Evolutionary conservation across 306 rosid genomes (phyloP).

Genomic region (Nissolia schottii): DNA sequence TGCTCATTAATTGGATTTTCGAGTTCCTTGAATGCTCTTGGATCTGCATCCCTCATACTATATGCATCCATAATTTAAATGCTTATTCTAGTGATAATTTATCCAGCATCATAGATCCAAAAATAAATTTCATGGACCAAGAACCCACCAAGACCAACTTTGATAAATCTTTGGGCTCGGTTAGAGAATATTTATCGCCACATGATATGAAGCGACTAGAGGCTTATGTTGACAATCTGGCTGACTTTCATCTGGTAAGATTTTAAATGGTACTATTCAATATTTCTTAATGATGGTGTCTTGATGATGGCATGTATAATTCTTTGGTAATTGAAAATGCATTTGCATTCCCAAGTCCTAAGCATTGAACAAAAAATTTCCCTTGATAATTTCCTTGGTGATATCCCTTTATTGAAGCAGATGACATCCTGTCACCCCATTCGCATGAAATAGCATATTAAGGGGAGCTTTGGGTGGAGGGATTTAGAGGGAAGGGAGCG

Average conservation of each 20-base stretch:
- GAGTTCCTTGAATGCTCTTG: not conserved
- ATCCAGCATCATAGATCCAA: slow-evolving; percentile 84
- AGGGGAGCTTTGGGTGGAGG: not conserved
- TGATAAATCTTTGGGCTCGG: slow-evolving; percentile 49
- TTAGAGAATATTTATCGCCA: slow-evolving; percentile 54
- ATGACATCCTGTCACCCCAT: not conserved
- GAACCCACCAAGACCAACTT: slow-evolving; percentile 29
- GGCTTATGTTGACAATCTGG: slow-evolving; percentile 77
- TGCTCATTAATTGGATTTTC: not conserved
- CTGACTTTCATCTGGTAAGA: slow-evolving; percentile 85
- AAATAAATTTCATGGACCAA: slow-evolving; percentile 60
- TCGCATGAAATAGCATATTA: not conserved
- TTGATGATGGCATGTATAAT: not conserved
- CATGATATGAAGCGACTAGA: slow-evolving; percentile 93
- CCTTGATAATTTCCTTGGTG: not conserved
- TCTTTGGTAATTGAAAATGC: slow-evolving; percentile 2
- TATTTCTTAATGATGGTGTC: not conserved
- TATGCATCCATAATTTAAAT: slow-evolving; percentile 22
- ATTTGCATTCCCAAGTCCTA: not conserved
- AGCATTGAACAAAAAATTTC: not conserved
- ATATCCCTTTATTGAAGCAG: not conserved
- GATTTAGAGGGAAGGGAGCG: not conserved
- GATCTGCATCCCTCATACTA: not conserved
- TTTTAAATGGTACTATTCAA: not conserved
- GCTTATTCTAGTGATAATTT: slow-evolving; percentile 24